Base-by-base conservation (phyloP, 2,329 filamentous ascomycete species). In the Ramularia endophylla region DNA sequence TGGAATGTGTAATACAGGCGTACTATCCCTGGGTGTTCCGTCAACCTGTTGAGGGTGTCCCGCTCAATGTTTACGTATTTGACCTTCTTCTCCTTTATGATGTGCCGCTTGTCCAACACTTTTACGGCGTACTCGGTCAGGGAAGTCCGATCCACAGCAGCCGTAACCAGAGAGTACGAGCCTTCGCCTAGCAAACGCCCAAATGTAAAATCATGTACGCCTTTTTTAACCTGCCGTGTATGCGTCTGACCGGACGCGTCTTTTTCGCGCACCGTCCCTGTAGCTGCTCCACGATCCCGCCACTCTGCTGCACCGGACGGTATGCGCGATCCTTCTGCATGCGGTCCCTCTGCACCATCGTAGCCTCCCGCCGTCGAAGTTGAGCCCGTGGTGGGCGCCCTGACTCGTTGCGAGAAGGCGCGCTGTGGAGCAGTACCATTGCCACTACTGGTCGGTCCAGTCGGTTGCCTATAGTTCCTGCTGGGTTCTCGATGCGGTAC, bases 11-110 rank as follows among this genome's bases (percentile, higher is more conserved):
- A 98, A 66, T 97, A 98, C 31, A 98, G 74, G 48, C 92, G 85
- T 43, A 98, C 89, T 45, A 98, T 90, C 15, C 92, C 92, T 5
- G 92, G 92, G 59, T 98, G 92, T 50, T 98, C 90, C 3, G 90
- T 97, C 43, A 98, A 72, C 49, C 92, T 82, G 61, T 98, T 98
- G 41, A 98, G 73, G 0, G 92, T 97, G 66, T 98, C 90, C 69
- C 95, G 95, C 66, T 98, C 92, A 57, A 98, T 98, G 66, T 97
- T 98, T 66, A 98, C 92, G 60, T 98, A 98, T 73, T 98, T 98
- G 59, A 98, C 94, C 74, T 98, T 98, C 67, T 95, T 97, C 69
- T 98, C 92, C 67, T 97, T 98, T 73, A 98, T 98, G 60, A 98
- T 98, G 65, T 98, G 92, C 57, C 88, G 80, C 69, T 98, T 98